phyloP scores from a whole-genome alignment of 2,329 filamentous ascomycete genomes.

The Pseudopithomyces chartarum region DNA sequence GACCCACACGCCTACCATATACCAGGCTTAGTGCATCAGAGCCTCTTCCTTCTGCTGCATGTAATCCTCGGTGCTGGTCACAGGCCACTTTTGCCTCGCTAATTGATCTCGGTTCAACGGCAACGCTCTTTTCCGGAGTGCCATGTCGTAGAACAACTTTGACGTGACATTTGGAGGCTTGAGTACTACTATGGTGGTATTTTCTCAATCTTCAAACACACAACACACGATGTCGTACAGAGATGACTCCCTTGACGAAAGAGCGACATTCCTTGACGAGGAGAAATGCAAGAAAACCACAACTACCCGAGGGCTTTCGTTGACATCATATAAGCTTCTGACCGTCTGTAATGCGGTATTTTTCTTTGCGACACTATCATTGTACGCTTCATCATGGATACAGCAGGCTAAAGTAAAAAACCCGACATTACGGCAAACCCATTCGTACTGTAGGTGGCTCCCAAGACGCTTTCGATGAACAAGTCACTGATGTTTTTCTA shows the following conservation, averaged over 20 bases:
- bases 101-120: background rate
- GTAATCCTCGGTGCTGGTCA: background rate
- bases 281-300: background rate
- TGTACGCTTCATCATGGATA: slow-evolving; percentile 3
- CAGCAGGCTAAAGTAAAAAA: background rate
- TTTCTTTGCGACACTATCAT: background rate
- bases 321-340: background rate
- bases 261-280: slow-evolving; percentile 1
- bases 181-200: background rate
- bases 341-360: background rate
- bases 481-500: background rate
- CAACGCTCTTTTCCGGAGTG: no score
- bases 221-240: background rate
- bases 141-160: no score
- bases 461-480: no score
- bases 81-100: background rate
- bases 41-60: background rate
- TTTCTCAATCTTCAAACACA: background rate
- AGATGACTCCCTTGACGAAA: background rate
- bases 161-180: background rate
- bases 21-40: background rate
- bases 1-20: background rate
- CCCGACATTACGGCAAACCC: background rate
- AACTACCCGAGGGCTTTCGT: background rate
- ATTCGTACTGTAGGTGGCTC: background rate